Conservation (phyloP, 2,329 filamentous ascomycete species). For the Cladophialophora psammophila region DNA sequence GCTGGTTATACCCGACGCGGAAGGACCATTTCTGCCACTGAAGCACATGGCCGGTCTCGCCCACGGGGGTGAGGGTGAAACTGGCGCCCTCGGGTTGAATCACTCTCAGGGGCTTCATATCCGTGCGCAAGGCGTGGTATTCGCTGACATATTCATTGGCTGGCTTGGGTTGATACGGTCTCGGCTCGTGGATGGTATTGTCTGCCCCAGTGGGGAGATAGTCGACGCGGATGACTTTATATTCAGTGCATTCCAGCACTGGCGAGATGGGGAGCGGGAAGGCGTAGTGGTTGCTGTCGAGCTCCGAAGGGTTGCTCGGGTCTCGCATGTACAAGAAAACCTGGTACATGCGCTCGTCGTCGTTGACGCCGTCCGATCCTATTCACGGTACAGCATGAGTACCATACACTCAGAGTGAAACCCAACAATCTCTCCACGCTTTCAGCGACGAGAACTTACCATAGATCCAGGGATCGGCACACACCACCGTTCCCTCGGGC, state of each 20-base stretch:
- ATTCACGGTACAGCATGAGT: conserved; percentile 4
- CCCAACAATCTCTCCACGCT: not conserved
- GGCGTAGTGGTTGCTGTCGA: conserved; percentile 74
- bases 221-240: conserved; percentile 73
- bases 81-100: conserved; percentile 70
- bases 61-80: conserved; percentile 61
- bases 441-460: conserved; percentile 46
- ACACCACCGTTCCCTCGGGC: conserved; percentile 63
- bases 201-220: conserved; percentile 72
- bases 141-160: conserved; percentile 73
- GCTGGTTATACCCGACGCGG: conserved; percentile 67
- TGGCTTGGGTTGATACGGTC: conserved; percentile 44
- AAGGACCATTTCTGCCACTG: conserved; percentile 73
- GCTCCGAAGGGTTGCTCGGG: conserved; percentile 64
- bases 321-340: conserved; percentile 73
- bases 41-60: conserved; percentile 62
- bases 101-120: conserved; percentile 70
- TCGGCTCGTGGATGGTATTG: conserved; percentile 54
- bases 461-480: conserved; percentile 75
- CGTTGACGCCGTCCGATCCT: conserved; percentile 62
- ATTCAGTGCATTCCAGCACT: conserved; percentile 68
- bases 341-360: conserved; percentile 64
- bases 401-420: not conserved
- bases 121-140: conserved; percentile 65
- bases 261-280: conserved; percentile 72